Evolutionary conservation across 2,329 filamentous ascomycete species (phyloP), one percentile per base, ranked within the genome.

Genomic region (Dactylellina drechsleri): DNA sequence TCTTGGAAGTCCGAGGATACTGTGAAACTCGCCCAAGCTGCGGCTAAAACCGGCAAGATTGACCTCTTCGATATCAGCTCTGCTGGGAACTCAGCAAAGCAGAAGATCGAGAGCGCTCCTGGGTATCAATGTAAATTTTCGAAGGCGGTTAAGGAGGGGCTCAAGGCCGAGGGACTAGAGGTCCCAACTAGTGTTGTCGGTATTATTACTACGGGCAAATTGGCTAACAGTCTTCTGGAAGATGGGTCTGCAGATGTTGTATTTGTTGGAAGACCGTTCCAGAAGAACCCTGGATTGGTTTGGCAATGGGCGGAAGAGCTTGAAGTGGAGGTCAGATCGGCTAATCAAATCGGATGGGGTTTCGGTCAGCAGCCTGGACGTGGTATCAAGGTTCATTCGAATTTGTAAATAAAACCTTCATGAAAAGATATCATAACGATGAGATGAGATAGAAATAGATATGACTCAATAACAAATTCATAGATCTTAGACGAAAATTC

Each of bases 41-140:
- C 97, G 0, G 90, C 91, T 0, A 87, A 86, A 0, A 84, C 86
- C 12, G 93, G 93, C 31, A 67, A 74, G 2, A 86, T 97, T 50
- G 93, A 97, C 81, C 84, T 96, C 15, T 85, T 97, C 31, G 93
- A 97, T 81, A 88, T 96, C 68, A 92, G 89, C 78, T 89, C 89
- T 0, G 92, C 89, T 40, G 93, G 36, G 67, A 61, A 68, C 77
- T 72, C 72, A 73, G 45, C 31, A 53, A 77, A 64, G 77, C 78
- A 76, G 18, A 62, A 50, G 12, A 77, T 78, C n/a, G 71, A 70
- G 31, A 23, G 68, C 1, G 77, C 78, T 2, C 77, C 77, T 6
- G 79, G 76, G 8, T 81, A 80, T 66, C 79, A 80, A 65, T 78
- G 73, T 12, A 77, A 66, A 47, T 79, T 80, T 23, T 68, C 79